Evolutionary conservation across 1,139 yeast species (phyloP), one percentile per base, ranked within the genome.

Genomic region (Cylindricascospora bacillispora): DNA sequence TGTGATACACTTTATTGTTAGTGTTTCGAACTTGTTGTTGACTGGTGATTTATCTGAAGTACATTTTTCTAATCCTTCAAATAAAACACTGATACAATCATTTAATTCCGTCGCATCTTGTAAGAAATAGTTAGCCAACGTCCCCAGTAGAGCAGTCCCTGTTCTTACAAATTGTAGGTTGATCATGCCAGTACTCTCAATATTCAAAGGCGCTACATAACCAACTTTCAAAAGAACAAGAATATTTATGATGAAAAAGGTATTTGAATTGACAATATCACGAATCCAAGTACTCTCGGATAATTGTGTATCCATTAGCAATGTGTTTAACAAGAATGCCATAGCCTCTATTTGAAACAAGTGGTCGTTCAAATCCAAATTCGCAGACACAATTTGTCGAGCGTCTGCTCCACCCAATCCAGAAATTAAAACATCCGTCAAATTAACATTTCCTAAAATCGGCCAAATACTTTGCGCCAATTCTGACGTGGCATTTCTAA

Each of bases 401-500:
- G 21, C 21, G 21, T 18, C 21, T 18, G 10, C 21, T 18, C 9
- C 7, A n/a, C 54, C 52, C 13, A 75, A 59, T 24, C 65, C 65
- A 4, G 52, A 46, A 3, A 69, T 59, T 20, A 82, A 56, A 21
- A 44, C 37, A 29, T 61, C 62, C 3, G 66, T 61, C 41, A 73
- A 71, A 28, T 83, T 57, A 2, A 67, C 62, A 4, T 59, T 45
- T 21, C 79, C 79, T 29, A 82, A 59, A 10, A 80, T 59, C 1
- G 83, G 70, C 56, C 77, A 81, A 3, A 77, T 55, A 1, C 71
- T 61, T 32, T 82, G 86, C 41, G 81, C 70, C 30, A 85, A 62
- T 43, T 86, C 95, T 2, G 78, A 69, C 6, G 80, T 77, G 36
- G 78, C 86, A 15, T 69, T 59, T 41, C 95, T 65, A 49, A 73